Evolutionary conservation across 2,329 filamentous ascomycete genomes (phyloP).

Genomic region (Pleomassaria siparia): DNA sequence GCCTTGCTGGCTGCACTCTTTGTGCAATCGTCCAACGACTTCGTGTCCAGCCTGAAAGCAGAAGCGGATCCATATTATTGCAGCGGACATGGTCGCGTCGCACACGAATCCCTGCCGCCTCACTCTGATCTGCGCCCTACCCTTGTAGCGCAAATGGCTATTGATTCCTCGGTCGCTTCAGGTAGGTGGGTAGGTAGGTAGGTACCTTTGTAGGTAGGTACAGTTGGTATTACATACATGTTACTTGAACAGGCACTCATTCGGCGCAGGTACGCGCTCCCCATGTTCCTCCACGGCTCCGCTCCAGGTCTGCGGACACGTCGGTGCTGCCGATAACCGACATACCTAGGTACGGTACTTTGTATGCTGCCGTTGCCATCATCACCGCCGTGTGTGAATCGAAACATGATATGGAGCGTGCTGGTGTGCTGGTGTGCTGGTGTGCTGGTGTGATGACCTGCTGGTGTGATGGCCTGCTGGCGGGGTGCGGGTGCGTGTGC

Average conservation of each 20-base stretch:
- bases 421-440: background rate
- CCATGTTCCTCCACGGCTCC: no score
- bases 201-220: no score
- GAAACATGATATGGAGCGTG: no score
- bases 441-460: background rate
- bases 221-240: no score
- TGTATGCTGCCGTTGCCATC: conserved; percentile 2
- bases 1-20: conserved; percentile 4
- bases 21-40: conserved; percentile 8
- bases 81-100: conserved; percentile 7
- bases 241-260: conserved; percentile 5
- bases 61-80: conserved; percentile 5
- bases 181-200: no score
- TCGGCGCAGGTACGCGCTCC: conserved; percentile 30
- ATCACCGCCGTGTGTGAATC: background rate
- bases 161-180: conserved; percentile 14
- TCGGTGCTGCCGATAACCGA: background rate
- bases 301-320: background rate
- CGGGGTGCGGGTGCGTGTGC: background rate
- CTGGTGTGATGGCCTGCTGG: background rate
- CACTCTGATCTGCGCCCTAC: conserved; percentile 15
- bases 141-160: conserved; percentile 13
- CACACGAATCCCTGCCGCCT: conserved; percentile 9
- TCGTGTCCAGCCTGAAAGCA: conserved; percentile 11
- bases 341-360: no score